Base-by-base conservation (phyloP, 306 rosid genomes). In the Sicyos edulis region DNA sequence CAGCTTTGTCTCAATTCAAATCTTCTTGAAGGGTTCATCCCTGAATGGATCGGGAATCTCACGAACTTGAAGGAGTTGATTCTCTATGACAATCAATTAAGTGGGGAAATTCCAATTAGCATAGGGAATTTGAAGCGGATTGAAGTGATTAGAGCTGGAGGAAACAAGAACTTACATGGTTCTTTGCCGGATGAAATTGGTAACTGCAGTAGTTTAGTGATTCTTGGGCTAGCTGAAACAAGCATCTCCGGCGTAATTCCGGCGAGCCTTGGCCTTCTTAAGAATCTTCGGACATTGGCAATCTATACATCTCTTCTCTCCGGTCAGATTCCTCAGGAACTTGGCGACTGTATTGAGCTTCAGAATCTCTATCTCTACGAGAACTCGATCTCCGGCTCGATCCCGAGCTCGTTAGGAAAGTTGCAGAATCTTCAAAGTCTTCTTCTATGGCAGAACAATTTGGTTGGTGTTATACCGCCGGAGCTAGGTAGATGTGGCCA, bases 221-320 rank as follows among this genome's bases (percentile, higher is more conserved):
- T 85, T 86, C 17, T 93, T 78, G 99, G 99, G 0, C 63, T 93
- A 3, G 96, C 97, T 19, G 99, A 91, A 79, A 93, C 97, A 10
- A 86, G 97, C 67, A 78, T 90, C 57, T 84, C 96, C 0, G 99
- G 97, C 21, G 78, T 59, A 73, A 82, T 93, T 6, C 96, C 97
- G 9, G 55, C 92, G 17, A 74, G 81, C 20, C 67, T 90, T 3
- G 96, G 97, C 51, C 83, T 73, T 1, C 76, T 93, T 10, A 85
- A 85, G 78, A 88, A 86, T 70, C 96, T 93, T 58, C 80, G 86
- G 51, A 90, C 92, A 17, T 57, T 93, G 21, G 95, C 97, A 19
- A 63, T 93, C 56, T 90, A 91, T 88, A 91, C 92, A 21, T 72
- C 91, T 6, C 85, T 88, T 17, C 73, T 93, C 75, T 91, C 97